phyloP scores from a whole-genome alignment of 352 stramenopile genomes.

The Chrysophaeum taylorii region DNA sequence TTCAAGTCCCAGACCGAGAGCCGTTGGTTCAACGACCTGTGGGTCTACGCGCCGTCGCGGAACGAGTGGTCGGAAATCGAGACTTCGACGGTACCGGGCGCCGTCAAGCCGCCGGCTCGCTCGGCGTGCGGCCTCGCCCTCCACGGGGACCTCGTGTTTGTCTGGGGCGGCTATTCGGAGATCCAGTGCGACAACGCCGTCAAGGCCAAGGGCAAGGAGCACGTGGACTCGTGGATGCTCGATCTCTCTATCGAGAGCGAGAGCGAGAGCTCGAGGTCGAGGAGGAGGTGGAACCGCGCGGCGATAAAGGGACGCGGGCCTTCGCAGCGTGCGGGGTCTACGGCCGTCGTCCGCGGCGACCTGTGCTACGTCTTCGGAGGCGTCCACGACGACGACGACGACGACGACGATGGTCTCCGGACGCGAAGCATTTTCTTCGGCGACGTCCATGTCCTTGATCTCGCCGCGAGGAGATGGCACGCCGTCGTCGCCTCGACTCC shows the following conservation, averaged over 20 bases:
- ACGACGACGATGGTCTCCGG: conserved; percentile 35
- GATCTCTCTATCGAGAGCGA: conserved; percentile 44
- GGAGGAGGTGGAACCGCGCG: conserved; percentile 66
- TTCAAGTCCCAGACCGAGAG: conserved; percentile 50
- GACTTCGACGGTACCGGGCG: background rate
- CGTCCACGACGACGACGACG: conserved; percentile 71
- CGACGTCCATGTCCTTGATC: conserved; percentile 75
- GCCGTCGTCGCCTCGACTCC: background rate
- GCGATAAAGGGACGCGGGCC: background rate
- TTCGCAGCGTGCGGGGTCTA: conserved; percentile 47
- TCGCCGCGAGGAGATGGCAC: background rate
- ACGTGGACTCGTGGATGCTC: conserved; percentile 75
- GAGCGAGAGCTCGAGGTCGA: background rate
- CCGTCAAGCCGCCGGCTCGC: background rate
- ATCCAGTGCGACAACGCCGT: conserved; percentile 56
- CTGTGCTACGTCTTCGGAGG: conserved; percentile 76
- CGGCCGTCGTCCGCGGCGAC: conserved; percentile 73
- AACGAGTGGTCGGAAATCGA: background rate
- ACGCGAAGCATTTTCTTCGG: conserved; percentile 60
- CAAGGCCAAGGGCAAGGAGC: conserved; percentile 43
- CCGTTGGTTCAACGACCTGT: conserved; percentile 76
- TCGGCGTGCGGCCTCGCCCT: background rate
- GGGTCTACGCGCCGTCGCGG: background rate
- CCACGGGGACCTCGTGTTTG: conserved; percentile 49
- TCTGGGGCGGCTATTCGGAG: conserved; percentile 70